Base-by-base conservation (phyloP, 106 monocot genomes). In the Dioscorea alata region DNA sequence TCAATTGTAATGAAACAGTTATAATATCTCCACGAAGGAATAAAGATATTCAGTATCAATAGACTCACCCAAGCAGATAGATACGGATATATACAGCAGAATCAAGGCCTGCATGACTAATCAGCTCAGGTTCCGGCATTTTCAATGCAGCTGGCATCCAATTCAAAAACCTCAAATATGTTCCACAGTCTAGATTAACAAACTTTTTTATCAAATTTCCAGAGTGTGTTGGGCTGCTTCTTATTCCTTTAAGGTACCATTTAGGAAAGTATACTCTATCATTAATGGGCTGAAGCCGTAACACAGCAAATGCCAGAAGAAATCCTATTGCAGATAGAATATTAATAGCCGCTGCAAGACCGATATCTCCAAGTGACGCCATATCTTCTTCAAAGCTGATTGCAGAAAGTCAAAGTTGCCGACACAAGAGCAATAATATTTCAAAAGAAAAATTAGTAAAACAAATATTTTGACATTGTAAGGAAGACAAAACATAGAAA, bases 181-280 rank as follows among this genome's bases (percentile, higher is more conserved):
- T 84, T 18, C 64, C 71, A 18, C 35, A 57, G 57, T 95, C 79
- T 20, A 81, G 64, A 63, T 95, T 95, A 50, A 95, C 77, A 71
- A 95, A 91, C 53, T 86, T 88, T 22, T 51, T 79, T 48, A 91
- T 65, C 31, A 64, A 61, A 66, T 68, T 77, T 79, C 81, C 78
- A 34, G 84, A 70, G 63, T 74, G 69, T 31, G 73, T 78, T 57
- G 95, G 95, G 61, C 74, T 86, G 76, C 74, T 79, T 79, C 95
- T 81, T 75, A 85, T 82, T 50, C 88, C 91, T 74, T 79, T 91
- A 49, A 84, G 86, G 64, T 95, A 88, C 95, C 95, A 95, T 68
- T 95, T 95, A 8, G 95, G 91, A 80, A 95, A 91, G 68, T 95
- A 95, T 18, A 95, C 91, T 54, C 90, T 83, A 61, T 95, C 95